Percentiles rank a stretch among this genome's conserved stretches.
Conservation (phyloP, 108 stramenopile genomes). For the Fragilariopsis cylindrus region DNA sequence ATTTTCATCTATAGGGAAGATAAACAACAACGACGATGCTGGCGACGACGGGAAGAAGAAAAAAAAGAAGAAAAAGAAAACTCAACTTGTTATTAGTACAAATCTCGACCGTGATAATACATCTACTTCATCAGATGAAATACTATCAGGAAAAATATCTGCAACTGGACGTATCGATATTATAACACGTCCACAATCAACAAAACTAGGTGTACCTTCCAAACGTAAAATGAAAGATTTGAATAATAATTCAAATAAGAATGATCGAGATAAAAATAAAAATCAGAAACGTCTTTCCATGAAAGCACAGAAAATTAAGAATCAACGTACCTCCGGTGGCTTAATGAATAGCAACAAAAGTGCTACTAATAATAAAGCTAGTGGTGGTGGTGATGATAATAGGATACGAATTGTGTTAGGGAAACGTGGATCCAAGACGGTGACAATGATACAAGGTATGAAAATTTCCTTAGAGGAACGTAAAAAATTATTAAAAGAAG, state of each 20-base stretch:
- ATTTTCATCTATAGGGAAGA: too few species aligned
- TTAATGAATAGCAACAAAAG: background rate
- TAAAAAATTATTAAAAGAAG: background rate
- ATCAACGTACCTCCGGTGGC: conserved; percentile 1
- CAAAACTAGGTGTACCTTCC: background rate
- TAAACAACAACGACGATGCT: too few species aligned
- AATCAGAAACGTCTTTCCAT: background rate
- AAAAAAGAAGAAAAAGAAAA: background rate
- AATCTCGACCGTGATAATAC: background rate
- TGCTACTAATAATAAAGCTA: background rate
- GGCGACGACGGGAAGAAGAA: background rate
- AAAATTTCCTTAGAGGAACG: background rate
- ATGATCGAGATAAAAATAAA: background rate
- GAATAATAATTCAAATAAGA: background rate
- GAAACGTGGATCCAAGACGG: background rate
- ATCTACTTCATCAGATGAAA: too few species aligned
- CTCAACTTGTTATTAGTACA: background rate
- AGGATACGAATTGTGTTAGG: background rate
- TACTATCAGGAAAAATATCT: background rate
- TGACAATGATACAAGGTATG: conserved; percentile 9
- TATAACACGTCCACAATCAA: background rate
- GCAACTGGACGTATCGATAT: background rate
- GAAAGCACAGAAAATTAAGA: background rate
- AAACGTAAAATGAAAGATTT: background rate
- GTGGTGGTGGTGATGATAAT: background rate